Conservation (phyloP, 169 alveolate genomes). For the Toxoplasma gondii region DNA sequence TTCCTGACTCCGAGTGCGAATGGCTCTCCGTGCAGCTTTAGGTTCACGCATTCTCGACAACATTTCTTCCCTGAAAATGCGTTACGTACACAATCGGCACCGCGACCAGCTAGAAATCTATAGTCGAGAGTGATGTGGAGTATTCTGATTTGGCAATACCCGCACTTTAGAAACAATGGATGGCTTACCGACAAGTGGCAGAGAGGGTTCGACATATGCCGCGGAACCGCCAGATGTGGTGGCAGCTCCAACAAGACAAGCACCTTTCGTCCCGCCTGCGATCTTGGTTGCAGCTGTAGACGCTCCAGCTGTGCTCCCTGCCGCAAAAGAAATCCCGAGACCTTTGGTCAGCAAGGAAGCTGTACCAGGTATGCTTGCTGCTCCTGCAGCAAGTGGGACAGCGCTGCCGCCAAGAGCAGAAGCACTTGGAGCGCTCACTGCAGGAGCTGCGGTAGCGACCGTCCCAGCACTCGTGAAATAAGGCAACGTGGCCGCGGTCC, state of each 20-base stretch:
- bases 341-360: neutral
- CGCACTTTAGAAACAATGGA: neutral
- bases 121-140: neutral
- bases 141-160: neutral
- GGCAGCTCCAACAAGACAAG: neutral
- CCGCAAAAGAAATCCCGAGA: neutral
- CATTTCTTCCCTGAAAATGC: too few species aligned
- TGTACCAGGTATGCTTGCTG: neutral
- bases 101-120: too few species aligned
- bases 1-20: too few species aligned
- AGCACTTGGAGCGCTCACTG: neutral
- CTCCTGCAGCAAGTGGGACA: neutral
- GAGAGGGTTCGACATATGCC: neutral
- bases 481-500: neutral
- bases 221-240: neutral
- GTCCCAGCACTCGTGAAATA: too few species aligned
- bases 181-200: neutral
- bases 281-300: neutral
- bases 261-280: neutral
- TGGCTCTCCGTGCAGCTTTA: too few species aligned
- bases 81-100: too few species aligned
- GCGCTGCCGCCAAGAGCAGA: conserved; percentile 1
- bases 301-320: neutral
- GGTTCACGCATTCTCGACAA: too few species aligned
- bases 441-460: neutral